phyloP scores from a whole-genome alignment of 139 green algal species.

The Astrephomene gubernaculifera region DNA sequence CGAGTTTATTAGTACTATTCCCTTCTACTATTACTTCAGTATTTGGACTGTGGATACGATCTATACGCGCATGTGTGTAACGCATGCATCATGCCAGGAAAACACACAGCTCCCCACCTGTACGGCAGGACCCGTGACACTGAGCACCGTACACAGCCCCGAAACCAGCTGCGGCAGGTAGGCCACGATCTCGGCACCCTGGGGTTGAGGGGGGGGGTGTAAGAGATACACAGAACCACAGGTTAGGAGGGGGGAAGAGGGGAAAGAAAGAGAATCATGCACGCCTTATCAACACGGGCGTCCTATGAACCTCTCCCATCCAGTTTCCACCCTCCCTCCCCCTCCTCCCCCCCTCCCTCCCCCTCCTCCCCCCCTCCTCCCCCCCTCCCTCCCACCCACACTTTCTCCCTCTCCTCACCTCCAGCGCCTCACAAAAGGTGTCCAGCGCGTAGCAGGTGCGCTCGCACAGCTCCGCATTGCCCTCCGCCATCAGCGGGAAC shows the following conservation, averaged over 20 bases:
- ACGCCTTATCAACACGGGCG: too few relatives aligned
- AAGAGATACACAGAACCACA: too few relatives aligned
- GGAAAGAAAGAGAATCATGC: too few relatives aligned
- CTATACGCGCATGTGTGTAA: too few relatives aligned
- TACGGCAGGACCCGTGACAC: constrained; percentile 37
- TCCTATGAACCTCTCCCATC: too few relatives aligned
- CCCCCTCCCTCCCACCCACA: neutral
- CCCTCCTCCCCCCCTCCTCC: neutral
- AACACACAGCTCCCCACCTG: too few relatives aligned
- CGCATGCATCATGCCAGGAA: too few relatives aligned
- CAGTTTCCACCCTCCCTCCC: neutral
- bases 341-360: neutral
- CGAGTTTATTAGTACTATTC: too few relatives aligned
- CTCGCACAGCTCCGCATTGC: constrained; percentile 55
- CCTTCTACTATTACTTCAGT: too few relatives aligned
- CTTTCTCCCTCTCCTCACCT: too few relatives aligned
- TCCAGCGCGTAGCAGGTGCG: constrained; percentile 81
- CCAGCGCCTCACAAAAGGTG: constrained; percentile 78
- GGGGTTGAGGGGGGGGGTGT: neutral
- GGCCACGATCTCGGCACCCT: constrained; percentile 62
- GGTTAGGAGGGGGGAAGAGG: too few relatives aligned
- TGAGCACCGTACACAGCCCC: constrained; percentile 67
- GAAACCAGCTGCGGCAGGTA: constrained; percentile 71
- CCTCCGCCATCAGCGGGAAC: constrained; percentile 55
- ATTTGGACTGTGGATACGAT: too few relatives aligned